Evolutionary conservation across 495 filamentous ascomycete species (phyloP).

Genomic region (Wilcoxina mikolae): DNA sequence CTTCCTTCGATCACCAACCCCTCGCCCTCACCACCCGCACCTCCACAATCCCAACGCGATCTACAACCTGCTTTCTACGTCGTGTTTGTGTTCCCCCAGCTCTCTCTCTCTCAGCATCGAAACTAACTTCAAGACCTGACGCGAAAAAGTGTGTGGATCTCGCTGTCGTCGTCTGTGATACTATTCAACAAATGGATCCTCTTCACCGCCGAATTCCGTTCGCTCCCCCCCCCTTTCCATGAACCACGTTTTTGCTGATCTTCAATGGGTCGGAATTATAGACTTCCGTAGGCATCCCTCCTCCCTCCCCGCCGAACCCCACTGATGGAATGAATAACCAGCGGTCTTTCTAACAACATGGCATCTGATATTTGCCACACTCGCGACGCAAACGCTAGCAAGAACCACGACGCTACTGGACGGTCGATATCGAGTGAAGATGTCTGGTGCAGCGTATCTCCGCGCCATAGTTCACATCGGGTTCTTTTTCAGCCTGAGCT

Average conservation of each 20-base stretch:
- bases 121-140: slow-evolving; percentile 5
- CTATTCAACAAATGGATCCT: slow-evolving; percentile 99
- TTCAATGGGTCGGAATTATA: not conserved
- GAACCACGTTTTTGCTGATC: not conserved
- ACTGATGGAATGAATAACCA: slow-evolving; percentile 8
- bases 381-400: slow-evolving; percentile 81
- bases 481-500: slow-evolving; percentile 78
- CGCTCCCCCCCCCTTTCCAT: slow-evolving; percentile 30
- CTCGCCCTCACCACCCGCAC: not conserved
- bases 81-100: slow-evolving; percentile 44
- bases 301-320: not conserved
- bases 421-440: slow-evolving; percentile 78
- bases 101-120: not conserved
- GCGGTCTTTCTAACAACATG: slow-evolving; percentile 75
- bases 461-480: slow-evolving; percentile 86
- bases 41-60: not conserved
- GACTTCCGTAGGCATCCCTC: slow-evolving; percentile 32
- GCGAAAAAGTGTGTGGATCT: slow-evolving; percentile 63
- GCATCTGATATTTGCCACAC: slow-evolving; percentile 74
- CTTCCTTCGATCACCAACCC: slow-evolving; percentile 1
- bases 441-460: slow-evolving; percentile 82
- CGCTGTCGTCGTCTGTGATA: slow-evolving; percentile 80
- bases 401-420: slow-evolving; percentile 77
- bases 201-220: slow-evolving; percentile 53
- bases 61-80: slow-evolving; percentile 83